Evolutionary conservation across 2,329 filamentous ascomycete species (phyloP).

Genomic region (Fusarium tanahbumbuense): DNA sequence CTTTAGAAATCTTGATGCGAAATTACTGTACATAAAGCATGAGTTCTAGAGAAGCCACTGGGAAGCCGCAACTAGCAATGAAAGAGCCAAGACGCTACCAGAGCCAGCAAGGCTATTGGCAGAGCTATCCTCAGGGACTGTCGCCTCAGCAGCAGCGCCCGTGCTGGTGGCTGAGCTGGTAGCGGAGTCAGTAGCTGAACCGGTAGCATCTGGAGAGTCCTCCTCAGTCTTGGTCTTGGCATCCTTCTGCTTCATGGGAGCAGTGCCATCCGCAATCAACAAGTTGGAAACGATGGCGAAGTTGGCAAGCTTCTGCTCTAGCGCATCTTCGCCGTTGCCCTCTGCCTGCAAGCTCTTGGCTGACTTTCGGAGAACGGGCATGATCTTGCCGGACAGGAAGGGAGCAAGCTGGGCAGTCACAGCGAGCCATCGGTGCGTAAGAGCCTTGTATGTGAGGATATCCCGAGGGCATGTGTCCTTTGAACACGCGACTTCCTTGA

Average conservation of each 20-base stretch:
- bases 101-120: background rate
- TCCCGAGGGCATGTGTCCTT: conserved; percentile 72
- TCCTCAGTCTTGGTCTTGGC: background rate
- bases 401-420: conserved; percentile 71
- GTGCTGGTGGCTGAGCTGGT: background rate
- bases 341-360: conserved; percentile 40
- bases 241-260: background rate
- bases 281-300: conserved; percentile 15
- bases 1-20: background rate
- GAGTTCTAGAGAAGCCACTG: background rate
- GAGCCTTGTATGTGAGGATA: conserved; percentile 78
- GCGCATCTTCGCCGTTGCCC: background rate
- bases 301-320: conserved; percentile 18
- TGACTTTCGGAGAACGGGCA: conserved; percentile 66
- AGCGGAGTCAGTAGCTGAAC: background rate
- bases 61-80: background rate
- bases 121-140: background rate
- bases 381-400: conserved; percentile 64
- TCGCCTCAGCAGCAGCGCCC: background rate
- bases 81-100: background rate
- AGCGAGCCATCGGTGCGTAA: conserved; percentile 73
- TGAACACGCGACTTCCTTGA: conserved; percentile 76
- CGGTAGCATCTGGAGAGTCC: background rate
- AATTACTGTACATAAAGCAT: background rate
- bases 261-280: background rate